Evolutionary conservation across 2,329 filamentous ascomycete species (phyloP).

Genomic region (Venturiaceae sp.): DNA sequence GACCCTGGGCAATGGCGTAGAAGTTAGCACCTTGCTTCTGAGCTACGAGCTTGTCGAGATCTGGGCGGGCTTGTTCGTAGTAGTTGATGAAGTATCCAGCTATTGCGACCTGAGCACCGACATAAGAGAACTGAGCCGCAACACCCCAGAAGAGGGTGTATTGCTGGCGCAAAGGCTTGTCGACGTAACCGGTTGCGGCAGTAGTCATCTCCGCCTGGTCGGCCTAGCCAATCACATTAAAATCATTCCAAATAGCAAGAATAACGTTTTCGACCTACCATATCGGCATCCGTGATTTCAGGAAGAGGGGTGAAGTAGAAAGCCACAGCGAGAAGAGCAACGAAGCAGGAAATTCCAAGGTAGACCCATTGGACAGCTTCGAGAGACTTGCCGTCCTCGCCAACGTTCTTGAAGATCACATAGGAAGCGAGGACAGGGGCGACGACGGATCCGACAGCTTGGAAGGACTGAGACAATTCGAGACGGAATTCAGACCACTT

Average conservation of each 20-base stretch:
- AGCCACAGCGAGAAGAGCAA: constrained; percentile 54
- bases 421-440: constrained; percentile 64
- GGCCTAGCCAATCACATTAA: constrained; percentile 15
- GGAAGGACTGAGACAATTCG: constrained; percentile 69
- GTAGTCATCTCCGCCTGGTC: constrained; percentile 47
- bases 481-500: constrained; percentile 66
- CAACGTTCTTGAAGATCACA: constrained; percentile 55
- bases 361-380: constrained; percentile 71
- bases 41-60: constrained; percentile 15
- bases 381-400: constrained; percentile 45
- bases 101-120: constrained; percentile 42
- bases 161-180: constrained; percentile 58
- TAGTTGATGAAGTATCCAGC: constrained; percentile 37
- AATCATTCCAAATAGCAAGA: background rate
- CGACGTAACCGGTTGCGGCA: constrained; percentile 40
- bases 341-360: constrained; percentile 66
- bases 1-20: constrained; percentile 26
- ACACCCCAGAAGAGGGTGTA: constrained; percentile 26
- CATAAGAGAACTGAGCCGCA: constrained; percentile 45
- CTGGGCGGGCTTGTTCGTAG: constrained; percentile 23
- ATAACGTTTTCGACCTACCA: constrained; percentile 22
- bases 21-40: constrained; percentile 26
- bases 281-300: constrained; percentile 63
- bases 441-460: constrained; percentile 65
- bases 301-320: constrained; percentile 61